Evolutionary conservation across 345 rosid species (phyloP), one percentile per base, ranked within the genome.

Genomic region (Tarenaya hassleriana): DNA sequence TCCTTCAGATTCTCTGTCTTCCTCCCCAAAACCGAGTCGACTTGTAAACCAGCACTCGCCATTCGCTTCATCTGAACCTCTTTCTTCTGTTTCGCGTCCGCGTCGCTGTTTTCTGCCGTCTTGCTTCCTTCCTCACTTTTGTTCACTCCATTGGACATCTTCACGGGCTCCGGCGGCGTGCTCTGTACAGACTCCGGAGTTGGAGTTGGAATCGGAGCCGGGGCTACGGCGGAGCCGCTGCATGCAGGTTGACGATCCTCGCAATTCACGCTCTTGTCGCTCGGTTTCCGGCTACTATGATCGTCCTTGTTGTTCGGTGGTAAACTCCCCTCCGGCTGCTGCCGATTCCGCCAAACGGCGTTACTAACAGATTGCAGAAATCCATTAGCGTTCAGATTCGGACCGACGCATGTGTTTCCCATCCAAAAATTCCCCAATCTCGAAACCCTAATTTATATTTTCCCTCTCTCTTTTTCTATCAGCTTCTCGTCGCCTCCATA

Each of bases 371-470:
- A 77, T 65, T 81, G 79, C 1, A 91, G 48, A 69, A 91, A 91
- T 63, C 94, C 98, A 54, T 67, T 76, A 52, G 66, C 41, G 16
- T 72, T 74, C 15, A 75, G 72, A 62, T 66, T 88, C 60, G 95
- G 98, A 14, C 96, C 98, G 16, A 76, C 78, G 54, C 96, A 88
- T 56, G 82, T 66, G 67, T 91, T 91, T 70, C 96, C 98, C 96
- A 91, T 91, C 84, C 68, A 64, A 75, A 60, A 19, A 18, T 38
- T 18, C 39, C 34, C 35, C 53, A 31, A 7, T 43, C 33, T 40
- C 57, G 34, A 60, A 51, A 54, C 21, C 72, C 62, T 61, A 61
- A 44, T 48, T 60, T 49, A 46, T 51, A 7, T 56, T 31, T 50
- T n/a, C n/a, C n/a, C n/a, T 46, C 43, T 44, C 24, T 47, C 3